phyloP scores from a whole-genome alignment of 208 protist genomes.

The Vickermania spadyakhi region DNA sequence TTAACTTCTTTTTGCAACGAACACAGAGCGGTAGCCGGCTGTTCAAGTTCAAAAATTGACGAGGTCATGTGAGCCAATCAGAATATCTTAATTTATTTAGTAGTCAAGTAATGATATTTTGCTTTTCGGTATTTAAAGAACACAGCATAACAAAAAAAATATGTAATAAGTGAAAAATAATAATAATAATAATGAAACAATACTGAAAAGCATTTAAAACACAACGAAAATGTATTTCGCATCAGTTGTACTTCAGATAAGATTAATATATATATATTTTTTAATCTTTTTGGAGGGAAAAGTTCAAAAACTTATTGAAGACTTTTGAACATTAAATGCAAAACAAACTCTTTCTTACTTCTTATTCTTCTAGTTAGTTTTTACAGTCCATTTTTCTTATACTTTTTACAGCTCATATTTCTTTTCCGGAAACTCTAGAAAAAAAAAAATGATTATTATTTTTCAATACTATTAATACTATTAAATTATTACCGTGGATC shows the following conservation, averaged over 20 bases:
- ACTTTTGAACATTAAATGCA: not conserved
- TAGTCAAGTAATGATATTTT: not conserved
- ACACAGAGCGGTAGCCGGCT: conserved; percentile 33
- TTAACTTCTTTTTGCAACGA: conserved; percentile 45
- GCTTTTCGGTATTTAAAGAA: not conserved
- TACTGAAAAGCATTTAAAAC: conserved; percentile 2
- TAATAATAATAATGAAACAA: conserved; percentile 1
- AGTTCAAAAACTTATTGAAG: not conserved
- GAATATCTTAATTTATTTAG: not conserved
- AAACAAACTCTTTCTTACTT: too few species aligned
- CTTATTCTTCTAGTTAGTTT: not conserved
- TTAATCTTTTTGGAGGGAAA: not conserved
- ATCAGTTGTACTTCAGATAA: not conserved
- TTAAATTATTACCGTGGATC: too few species aligned
- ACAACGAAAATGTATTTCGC: not conserved
- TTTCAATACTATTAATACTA: too few species aligned
- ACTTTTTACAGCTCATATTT: not conserved
- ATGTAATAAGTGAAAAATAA: not conserved
- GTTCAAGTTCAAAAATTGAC: conserved; percentile 52
- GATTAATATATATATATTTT: not conserved
- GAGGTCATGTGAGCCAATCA: conserved; percentile 14
- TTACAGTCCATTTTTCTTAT: not conserved
- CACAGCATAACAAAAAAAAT: not conserved
- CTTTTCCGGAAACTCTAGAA: too few species aligned
- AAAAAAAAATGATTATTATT: too few species aligned